These are phyloP conservation scores for Peniophora sp. DNA, from an alignment of 1,284 basidiomycete species.

Conservation along the genomic window DNA sequence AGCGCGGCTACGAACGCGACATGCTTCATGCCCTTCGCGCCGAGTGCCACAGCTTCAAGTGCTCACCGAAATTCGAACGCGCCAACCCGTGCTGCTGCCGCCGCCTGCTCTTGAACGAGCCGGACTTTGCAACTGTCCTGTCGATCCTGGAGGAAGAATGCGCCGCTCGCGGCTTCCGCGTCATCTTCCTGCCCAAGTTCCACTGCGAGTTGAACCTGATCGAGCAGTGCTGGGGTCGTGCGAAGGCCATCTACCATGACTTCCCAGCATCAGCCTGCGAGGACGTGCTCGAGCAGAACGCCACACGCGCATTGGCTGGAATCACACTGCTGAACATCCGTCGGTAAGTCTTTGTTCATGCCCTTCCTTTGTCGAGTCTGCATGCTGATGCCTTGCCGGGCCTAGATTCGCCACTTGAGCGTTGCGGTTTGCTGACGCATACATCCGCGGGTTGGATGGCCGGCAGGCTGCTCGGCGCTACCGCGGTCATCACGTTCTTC, in stretches of 20 bases:
- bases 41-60: not conserved
- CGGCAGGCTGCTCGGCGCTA: conserved; percentile 15
- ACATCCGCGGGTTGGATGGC: conserved; percentile 11
- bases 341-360: conserved; percentile 1
- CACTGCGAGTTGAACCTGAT: conserved; percentile 15
- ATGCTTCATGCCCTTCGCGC: not conserved
- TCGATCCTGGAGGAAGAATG: conserved; percentile 11
- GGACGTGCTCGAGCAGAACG: conserved; percentile 10
- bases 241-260: conserved; percentile 11
- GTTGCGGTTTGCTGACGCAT: conserved; percentile 13
- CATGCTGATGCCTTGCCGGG: not conserved
- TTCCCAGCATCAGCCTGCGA: conserved; percentile 3
- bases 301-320: conserved; percentile 2
- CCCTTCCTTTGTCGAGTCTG: not conserved
- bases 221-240: conserved; percentile 15
- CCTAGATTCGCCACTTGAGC: conserved; percentile 4
- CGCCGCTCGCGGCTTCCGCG: not conserved
- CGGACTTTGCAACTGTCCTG: conserved; percentile 12
- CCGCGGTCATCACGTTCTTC: conserved; percentile 9
- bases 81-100: conserved; percentile 9
- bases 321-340: conserved; percentile 2
- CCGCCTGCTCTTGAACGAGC: conserved; percentile 15
- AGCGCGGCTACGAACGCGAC: conserved; percentile 13
- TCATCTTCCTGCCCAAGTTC: conserved; percentile 13
- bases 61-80: not conserved